These are phyloP conservation scores for Fusarium luffae DNA, from an alignment of 2,329 filamentous ascomycete genomes.

Conservation along the genomic window DNA sequence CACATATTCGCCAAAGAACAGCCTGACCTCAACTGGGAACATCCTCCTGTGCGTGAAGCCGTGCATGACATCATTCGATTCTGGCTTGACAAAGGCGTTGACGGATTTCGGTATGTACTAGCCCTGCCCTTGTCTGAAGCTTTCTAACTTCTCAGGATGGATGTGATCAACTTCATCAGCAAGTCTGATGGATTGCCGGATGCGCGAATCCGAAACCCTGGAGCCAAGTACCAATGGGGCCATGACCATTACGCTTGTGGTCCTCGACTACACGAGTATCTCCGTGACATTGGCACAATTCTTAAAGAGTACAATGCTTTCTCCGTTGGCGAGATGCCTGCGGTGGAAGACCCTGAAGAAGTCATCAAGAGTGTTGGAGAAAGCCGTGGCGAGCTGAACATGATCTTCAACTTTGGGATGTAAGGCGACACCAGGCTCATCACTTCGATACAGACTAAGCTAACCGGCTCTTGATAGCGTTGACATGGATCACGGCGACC, in stretches of 20 bases:
- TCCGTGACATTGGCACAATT: conserved; percentile 69
- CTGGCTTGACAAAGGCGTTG: conserved; percentile 76
- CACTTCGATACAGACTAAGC: background rate
- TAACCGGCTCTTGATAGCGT: conserved; percentile 48
- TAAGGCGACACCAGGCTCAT: background rate
- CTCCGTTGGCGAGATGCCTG: conserved; percentile 73
- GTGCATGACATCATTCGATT: conserved; percentile 72
- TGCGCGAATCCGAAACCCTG: conserved; percentile 56
- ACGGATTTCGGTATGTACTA: conserved; percentile 64
- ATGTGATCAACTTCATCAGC: conserved; percentile 74
- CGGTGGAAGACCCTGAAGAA: conserved; percentile 63
- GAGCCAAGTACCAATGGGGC: conserved; percentile 58
- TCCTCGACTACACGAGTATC: conserved; percentile 70
- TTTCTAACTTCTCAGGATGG: conserved; percentile 54
- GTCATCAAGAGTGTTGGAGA: conserved; percentile 66
- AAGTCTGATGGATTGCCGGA: conserved; percentile 67
- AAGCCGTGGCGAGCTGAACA: conserved; percentile 62
- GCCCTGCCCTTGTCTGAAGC: rapidly evolving
- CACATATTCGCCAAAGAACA: conserved; percentile 76
- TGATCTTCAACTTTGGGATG: conserved; percentile 72
- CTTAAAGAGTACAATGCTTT: conserved; percentile 65
- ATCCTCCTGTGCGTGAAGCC: conserved; percentile 69
- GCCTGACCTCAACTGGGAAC: conserved; percentile 84
- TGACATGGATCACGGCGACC: conserved; percentile 64
- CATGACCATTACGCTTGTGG: conserved; percentile 63